Base-by-base conservation (phyloP, 208 protist genomes). In the Crithidia bombi region DNA sequence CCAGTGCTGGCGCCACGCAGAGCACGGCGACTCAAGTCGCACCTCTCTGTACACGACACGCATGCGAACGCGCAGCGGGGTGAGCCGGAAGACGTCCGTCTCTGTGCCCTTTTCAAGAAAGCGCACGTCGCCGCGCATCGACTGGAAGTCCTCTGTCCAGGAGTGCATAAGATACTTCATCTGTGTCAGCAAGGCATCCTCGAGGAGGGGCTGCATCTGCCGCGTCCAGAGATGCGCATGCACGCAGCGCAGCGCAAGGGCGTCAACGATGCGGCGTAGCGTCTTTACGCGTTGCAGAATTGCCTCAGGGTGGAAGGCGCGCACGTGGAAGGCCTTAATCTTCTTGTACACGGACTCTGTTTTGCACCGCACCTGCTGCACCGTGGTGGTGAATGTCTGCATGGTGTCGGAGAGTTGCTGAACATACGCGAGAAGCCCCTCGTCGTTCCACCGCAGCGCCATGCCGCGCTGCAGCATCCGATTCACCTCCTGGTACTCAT, bases 21-120 rank as follows among this genome's bases (percentile, higher is more conserved):
- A 69, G 21, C 78, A 79, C 12, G 86, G 62, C 3, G 76, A 72
- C 61, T 92, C 83, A 9, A 96, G 73, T 5, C 75, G 68, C 36
- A 94, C 86, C 44, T 94, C 82, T 69, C 90, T 92, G 66, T 86
- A 91, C 59, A 91, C 69, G 23, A 96, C 86, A 3, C 82, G 75
- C 85, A 96, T 91, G 32, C 81, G 83, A 33, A 97, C 82, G 9
- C 88, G 92, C 67, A 97, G 63, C 32, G 92, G 92, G n/a, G 69
- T 72, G 28, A 97, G 81, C 10, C 69, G 74, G 75, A 92, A 97
- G 44, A 91, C 82, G 15, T 90, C 86, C 46, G 90, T 97, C 69
- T 86, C 75, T 5, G 69, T 63, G n/a, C 26, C 51, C 14, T 59
- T 61, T 35, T 87, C 75, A 21, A 95, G 58, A 69, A 87, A 95